Evolutionary conservation across 495 filamentous ascomycete species (phyloP).

Genomic region (Xylaria acuta): DNA sequence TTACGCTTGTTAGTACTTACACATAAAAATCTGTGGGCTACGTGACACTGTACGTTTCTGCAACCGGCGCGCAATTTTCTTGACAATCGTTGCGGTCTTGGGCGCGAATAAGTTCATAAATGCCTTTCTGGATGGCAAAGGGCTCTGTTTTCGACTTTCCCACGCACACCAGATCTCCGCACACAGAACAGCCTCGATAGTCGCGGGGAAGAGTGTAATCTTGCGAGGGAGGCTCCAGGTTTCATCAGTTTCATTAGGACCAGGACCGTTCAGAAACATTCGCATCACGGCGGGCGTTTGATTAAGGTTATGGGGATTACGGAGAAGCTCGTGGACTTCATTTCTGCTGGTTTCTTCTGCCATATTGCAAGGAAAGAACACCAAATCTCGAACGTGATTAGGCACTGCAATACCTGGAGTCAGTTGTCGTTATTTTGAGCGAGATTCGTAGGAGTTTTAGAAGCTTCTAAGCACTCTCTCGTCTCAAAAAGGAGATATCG

Average conservation of each 20-base stretch:
- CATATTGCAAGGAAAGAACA: neutral
- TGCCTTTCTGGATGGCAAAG: neutral
- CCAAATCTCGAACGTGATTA: neutral
- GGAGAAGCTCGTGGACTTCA: neutral
- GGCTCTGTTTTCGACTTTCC: neutral
- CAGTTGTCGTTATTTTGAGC: neutral
- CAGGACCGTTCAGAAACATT: neutral
- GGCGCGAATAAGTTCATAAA: neutral
- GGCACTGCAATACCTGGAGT: neutral
- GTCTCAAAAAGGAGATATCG: neutral
- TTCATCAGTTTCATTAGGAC: neutral
- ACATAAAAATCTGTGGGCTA: neutral
- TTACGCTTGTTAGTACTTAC: neutral
- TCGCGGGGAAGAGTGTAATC: neutral
- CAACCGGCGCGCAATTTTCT: neutral
- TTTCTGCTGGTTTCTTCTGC: neutral
- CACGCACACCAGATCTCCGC: slow-evolving; percentile 23
- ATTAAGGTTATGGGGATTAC: neutral
- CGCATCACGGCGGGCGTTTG: too few species aligned
- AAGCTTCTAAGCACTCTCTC: neutral
- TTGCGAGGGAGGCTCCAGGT: neutral
- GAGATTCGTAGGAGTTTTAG: neutral
- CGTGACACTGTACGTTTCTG: neutral
- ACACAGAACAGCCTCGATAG: neutral
- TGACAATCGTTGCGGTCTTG: neutral